Percentiles rank a stretch among this genome's conserved stretches.
phyloP scores from a whole-genome alignment of 805 yeast species.

The Sugiyamaella mastotermitis region DNA sequence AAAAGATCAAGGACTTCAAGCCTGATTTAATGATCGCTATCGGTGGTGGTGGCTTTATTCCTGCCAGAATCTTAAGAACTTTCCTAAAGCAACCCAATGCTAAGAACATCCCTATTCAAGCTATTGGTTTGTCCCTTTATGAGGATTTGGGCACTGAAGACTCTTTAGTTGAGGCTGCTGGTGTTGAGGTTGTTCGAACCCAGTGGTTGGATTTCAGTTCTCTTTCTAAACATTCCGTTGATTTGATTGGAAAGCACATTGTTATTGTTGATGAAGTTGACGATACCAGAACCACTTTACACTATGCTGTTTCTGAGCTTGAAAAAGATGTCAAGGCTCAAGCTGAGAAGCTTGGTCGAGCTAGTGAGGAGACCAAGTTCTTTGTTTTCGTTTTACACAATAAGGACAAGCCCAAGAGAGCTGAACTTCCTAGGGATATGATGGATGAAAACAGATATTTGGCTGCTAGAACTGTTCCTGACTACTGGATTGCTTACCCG shows the following conservation, averaged over 20 bases:
- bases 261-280: constrained; percentile 88
- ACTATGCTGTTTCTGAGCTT: constrained; percentile 74
- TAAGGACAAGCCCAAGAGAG: constrained; percentile 75
- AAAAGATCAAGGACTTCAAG: constrained; percentile 51
- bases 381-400: constrained; percentile 79
- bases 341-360: constrained; percentile 53
- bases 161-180: constrained; percentile 49
- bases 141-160: constrained; percentile 66
- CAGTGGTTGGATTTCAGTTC: constrained; percentile 87
- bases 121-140: constrained; percentile 85
- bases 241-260: constrained; percentile 73
- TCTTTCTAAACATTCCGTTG: constrained; percentile 60
- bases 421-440: constrained; percentile 58
- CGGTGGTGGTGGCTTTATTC: constrained; percentile 97
- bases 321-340: constrained; percentile 58
- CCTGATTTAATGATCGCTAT: constrained; percentile 92
- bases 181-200: constrained; percentile 77
- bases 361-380: constrained; percentile 56
- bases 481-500: constrained; percentile 83
- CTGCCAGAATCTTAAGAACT: constrained; percentile 92
- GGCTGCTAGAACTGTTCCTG: constrained; percentile 70
- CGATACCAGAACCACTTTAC: constrained; percentile 85
- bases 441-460: constrained; percentile 60
- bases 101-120: constrained; percentile 89
- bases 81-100: constrained; percentile 83